Conservation (phyloP, 352 stramenopile species). For the Globisporangium ultimum region DNA sequence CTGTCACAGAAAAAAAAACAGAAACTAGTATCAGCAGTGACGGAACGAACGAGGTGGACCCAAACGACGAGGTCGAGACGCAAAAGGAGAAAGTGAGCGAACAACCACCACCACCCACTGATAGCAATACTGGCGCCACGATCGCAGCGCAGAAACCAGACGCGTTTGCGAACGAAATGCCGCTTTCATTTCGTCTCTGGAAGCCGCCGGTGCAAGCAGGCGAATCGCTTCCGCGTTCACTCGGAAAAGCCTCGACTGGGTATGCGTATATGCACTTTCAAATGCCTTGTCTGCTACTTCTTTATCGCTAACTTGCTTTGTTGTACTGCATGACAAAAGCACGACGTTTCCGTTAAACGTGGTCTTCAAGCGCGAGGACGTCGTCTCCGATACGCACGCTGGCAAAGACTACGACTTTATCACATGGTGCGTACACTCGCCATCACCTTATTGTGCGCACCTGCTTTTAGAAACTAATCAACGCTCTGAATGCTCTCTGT, state of each 20-base stretch:
- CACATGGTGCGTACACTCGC: constrained; percentile 45
- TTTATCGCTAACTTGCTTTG: not conserved
- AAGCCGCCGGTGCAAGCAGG: constrained; percentile 41
- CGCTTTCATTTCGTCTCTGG: constrained; percentile 67
- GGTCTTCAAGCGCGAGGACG: constrained; percentile 80
- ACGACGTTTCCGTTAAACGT: constrained; percentile 73
- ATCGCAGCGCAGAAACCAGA: constrained; percentile 14
- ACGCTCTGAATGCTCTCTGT: not conserved
- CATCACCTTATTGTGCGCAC: no score
- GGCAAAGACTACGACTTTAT: constrained; percentile 77
- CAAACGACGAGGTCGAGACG: not conserved
- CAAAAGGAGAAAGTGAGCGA: not conserved
- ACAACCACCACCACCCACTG: constrained; percentile 2
- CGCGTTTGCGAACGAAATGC: constrained; percentile 44
- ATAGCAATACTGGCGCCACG: not conserved
- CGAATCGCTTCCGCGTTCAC: constrained; percentile 26
- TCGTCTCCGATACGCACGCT: constrained; percentile 51
- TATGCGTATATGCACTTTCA: constrained; percentile 19
- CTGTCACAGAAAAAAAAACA: not conserved
- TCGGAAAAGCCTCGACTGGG: constrained; percentile 52
- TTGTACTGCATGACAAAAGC: constrained; percentile 15
- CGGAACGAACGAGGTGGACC: not conserved
- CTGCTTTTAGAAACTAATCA: not conserved
- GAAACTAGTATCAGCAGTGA: not conserved
- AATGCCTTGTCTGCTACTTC: not conserved